These are phyloP conservation scores for Phytophthora cactorum DNA, from an alignment of 352 stramenopile genomes.

Conservation along the genomic window DNA sequence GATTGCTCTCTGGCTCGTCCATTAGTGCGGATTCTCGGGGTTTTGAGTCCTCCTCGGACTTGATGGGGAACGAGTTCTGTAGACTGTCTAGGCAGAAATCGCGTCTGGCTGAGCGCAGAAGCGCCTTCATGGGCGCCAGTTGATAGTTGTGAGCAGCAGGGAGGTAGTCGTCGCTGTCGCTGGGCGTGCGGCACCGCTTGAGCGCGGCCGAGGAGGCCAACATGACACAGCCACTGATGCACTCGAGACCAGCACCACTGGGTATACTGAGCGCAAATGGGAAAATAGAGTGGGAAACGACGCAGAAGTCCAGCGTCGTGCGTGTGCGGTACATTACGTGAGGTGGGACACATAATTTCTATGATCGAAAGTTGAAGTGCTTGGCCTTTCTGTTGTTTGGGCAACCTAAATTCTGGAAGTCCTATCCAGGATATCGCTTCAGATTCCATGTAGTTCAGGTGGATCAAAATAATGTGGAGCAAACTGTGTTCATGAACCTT, in stretches of 20 bases:
- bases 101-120: conserved; percentile 31
- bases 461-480: too few relatives aligned
- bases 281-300: conserved; percentile 14
- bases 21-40: conserved; percentile 6
- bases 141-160: conserved; percentile 36
- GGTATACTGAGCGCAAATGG: background rate
- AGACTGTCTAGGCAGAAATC: conserved; percentile 32
- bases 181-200: conserved; percentile 49
- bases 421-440: too few relatives aligned
- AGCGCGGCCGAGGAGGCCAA: conserved; percentile 31
- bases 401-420: background rate
- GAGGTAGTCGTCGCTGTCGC: conserved; percentile 28
- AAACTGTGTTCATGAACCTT: too few relatives aligned
- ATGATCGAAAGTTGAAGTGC: conserved; percentile 29
- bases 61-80: conserved; percentile 16
- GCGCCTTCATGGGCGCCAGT: conserved; percentile 34
- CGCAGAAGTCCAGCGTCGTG: conserved; percentile 11
- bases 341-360: conserved; percentile 17
- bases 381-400: background rate
- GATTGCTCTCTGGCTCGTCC: conserved; percentile 9
- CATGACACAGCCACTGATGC: conserved; percentile 16
- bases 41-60: conserved; percentile 7
- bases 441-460: too few relatives aligned
- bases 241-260: background rate
- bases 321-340: conserved; percentile 17